phyloP scores from a whole-genome alignment of 2,329 filamentous ascomycete genomes.

The Fusarium illudens region DNA sequence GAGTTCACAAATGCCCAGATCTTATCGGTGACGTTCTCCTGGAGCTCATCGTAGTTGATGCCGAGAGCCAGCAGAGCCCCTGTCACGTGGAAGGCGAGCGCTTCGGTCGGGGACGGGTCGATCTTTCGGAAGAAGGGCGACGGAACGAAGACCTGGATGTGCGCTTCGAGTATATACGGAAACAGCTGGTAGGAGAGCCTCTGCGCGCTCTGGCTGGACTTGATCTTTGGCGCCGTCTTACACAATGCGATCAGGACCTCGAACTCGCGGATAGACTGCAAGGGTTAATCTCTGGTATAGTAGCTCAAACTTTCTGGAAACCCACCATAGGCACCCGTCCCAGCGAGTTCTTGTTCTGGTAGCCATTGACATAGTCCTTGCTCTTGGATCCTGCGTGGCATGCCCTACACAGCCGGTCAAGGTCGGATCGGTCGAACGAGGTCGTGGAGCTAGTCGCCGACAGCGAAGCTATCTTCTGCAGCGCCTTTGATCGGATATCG shows the following conservation, averaged over 20 bases:
- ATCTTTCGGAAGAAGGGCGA: slow-evolving; percentile 86
- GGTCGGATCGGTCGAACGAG: slow-evolving; percentile 68
- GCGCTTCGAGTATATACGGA: slow-evolving; percentile 86
- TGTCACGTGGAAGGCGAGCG: slow-evolving; percentile 80
- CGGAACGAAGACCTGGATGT: slow-evolving; percentile 77
- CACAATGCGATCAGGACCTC: slow-evolving; percentile 92
- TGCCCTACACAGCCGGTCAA: slow-evolving; percentile 68
- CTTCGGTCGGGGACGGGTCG: slow-evolving; percentile 89
- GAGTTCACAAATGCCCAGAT: slow-evolving; percentile 77
- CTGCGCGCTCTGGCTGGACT: slow-evolving; percentile 75
- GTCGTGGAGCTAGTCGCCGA: slow-evolving; percentile 63
- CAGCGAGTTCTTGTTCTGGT: slow-evolving; percentile 54
- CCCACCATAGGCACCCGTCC: slow-evolving; percentile 69
- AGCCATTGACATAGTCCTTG: slow-evolving; percentile 59
- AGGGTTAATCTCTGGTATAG: slow-evolving; percentile 28
- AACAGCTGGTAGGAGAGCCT: slow-evolving; percentile 81
- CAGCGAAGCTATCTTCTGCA: slow-evolving; percentile 71
- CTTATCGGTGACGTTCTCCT: slow-evolving; percentile 70
- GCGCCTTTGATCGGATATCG: slow-evolving; percentile 68
- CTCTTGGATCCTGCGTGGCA: slow-evolving; percentile 58
- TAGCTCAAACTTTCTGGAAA: background rate
- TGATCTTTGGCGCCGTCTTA: slow-evolving; percentile 82
- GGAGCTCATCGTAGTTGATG: slow-evolving; percentile 73
- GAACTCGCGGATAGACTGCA: slow-evolving; percentile 84
- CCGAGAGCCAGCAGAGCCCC: slow-evolving; percentile 84